Conservation (phyloP, 768 basidiomycete genomes). For the Calocera viscosa region DNA sequence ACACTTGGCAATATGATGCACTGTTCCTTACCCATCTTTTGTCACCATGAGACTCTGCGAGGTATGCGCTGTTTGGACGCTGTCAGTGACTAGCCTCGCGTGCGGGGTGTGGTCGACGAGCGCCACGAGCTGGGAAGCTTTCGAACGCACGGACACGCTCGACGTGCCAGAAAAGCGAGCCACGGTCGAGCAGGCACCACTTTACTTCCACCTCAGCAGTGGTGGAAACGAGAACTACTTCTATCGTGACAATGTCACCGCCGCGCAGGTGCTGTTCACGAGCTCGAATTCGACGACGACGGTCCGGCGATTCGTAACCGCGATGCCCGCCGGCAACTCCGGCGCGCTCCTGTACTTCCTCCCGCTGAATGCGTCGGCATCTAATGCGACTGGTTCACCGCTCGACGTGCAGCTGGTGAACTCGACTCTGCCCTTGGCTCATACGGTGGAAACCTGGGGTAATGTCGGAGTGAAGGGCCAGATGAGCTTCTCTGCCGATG, state of each 20-base stretch:
- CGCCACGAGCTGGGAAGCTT: neutral
- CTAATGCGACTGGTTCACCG: conserved; percentile 9
- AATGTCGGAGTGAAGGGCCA: conserved; percentile 33
- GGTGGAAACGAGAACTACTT: conserved; percentile 37
- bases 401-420: conserved; percentile 22
- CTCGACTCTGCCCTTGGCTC: conserved; percentile 17
- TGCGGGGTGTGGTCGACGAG: neutral
- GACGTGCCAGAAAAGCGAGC: neutral
- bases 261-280: conserved; percentile 33
- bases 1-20: neutral
- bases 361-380: conserved; percentile 20
- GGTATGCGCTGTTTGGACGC: neutral
- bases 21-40: neutral
- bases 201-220: conserved; percentile 27
- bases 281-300: conserved; percentile 21
- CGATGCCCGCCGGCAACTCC: conserved; percentile 36
- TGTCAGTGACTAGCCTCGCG: neutral
- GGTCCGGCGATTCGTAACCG: conserved; percentile 31
- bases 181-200: conserved; percentile 1
- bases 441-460: conserved; percentile 20
- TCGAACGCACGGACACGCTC: neutral
- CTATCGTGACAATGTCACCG: conserved; percentile 31
- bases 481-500: conserved; percentile 27
- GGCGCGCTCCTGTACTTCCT: conserved; percentile 35
- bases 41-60: neutral